Evolutionary conservation across 2,329 filamentous ascomycete species (phyloP).

Genomic region (Juglanconis sp.): DNA sequence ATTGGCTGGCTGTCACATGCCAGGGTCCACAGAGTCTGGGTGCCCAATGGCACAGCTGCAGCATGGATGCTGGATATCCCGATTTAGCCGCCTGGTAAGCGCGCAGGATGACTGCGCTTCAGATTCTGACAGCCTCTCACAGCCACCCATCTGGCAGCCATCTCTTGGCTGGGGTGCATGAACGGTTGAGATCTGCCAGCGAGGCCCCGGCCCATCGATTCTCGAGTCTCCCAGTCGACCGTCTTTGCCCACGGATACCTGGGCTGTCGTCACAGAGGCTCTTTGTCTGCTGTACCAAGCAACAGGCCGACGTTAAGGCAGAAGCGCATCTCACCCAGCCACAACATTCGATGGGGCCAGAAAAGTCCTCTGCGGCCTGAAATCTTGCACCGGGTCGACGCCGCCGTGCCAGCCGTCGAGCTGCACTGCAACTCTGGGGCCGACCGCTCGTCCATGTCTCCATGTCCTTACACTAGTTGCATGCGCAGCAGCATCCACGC

Average conservation of each 20-base stretch:
- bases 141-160: background rate
- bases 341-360: no score
- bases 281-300: no score
- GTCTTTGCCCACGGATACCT: no score
- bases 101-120: background rate
- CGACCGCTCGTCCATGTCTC: background rate
- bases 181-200: background rate
- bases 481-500: background rate
- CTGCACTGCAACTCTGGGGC: background rate
- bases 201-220: background rate
- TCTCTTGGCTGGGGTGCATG: background rate
- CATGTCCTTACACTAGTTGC: background rate
- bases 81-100: conserved; percentile 5
- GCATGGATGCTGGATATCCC: background rate
- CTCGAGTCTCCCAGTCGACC: background rate
- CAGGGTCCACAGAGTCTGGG: background rate
- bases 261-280: no score
- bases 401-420: background rate
- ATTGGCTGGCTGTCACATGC: background rate
- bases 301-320: no score
- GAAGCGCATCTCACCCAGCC: no score
- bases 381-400: no score
- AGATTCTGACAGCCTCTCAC: background rate
- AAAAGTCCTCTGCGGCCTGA: no score
- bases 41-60: background rate